Percentiles rank a stretch among this genome's conserved stretches.
These are phyloP conservation scores for Golubevia pallescens DNA, from an alignment of 1,284 basidiomycete species.

Conservation along the genomic window DNA sequence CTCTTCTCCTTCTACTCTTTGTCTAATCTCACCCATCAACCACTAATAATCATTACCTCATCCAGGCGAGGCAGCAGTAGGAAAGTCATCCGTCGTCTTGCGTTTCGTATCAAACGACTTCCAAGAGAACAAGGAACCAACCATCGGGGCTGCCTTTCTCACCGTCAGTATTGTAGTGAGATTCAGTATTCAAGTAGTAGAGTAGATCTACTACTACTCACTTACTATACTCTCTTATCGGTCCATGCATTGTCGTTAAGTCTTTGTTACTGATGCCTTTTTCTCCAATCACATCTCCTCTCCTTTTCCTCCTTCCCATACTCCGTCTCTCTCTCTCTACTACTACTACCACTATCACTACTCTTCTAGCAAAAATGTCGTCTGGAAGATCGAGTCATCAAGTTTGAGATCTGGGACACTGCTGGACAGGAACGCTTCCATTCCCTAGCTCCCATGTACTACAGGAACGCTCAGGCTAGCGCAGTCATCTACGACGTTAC, in stretches of 20 bases:
- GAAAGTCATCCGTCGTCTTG: slow-evolving; percentile 98
- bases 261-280: too few relatives aligned
- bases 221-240: too few relatives aligned
- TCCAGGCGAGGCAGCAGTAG: slow-evolving; percentile 94
- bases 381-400: slow-evolving; percentile 73
- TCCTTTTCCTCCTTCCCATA: background rate
- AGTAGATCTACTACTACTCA: too few relatives aligned
- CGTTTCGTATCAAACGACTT: slow-evolving; percentile 96
- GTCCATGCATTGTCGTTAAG: too few relatives aligned
- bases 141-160: slow-evolving; percentile 89
- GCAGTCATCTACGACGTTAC: slow-evolving; percentile 98
- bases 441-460: slow-evolving; percentile 95
- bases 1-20: background rate
- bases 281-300: background rate
- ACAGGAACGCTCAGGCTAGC: slow-evolving; percentile 96
- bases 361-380: slow-evolving; percentile 70
- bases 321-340: background rate
- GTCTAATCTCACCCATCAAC: background rate
- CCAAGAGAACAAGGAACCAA: slow-evolving; percentile 95
- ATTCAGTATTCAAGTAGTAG: too few relatives aligned
- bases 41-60: background rate
- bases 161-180: too few relatives aligned
- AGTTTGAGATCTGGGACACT: slow-evolving; percentile 96
- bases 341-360: background rate
- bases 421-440: slow-evolving; percentile 94